These are phyloP conservation scores for Neofusicoccum laricinum DNA, from an alignment of 2,329 filamentous ascomycete species.

Conservation along the genomic window DNA sequence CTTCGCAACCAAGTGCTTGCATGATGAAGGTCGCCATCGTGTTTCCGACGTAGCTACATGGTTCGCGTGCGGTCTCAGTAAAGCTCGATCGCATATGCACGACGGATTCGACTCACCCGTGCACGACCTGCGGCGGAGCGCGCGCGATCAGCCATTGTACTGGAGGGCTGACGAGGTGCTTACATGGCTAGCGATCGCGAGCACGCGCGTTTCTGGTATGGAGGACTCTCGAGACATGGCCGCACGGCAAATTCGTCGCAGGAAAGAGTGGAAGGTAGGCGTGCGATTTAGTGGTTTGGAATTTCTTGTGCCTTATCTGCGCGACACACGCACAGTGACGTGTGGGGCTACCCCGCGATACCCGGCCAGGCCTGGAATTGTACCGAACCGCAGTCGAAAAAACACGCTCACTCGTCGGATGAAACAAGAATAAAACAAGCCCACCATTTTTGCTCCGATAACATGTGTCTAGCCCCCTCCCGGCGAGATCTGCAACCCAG, in stretches of 20 bases:
- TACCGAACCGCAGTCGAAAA: not conserved
- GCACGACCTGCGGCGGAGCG: constrained; percentile 57
- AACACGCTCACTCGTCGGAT: not conserved
- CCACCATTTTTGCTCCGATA: constrained; percentile 11
- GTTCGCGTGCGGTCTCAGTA: constrained; percentile 22
- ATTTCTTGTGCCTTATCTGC: constrained; percentile 18
- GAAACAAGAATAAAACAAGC: not conserved
- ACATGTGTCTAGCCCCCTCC: constrained; percentile 9
- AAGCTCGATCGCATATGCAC: not conserved
- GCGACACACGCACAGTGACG: constrained; percentile 15
- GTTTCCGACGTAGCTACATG: constrained; percentile 85
- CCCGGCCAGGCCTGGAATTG: constrained; percentile 13
- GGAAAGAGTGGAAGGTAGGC: constrained; percentile 40
- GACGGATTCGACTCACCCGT: constrained; percentile 57
- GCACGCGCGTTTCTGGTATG: constrained; percentile 59
- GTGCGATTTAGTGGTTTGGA: constrained; percentile 1
- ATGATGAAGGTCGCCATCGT: constrained; percentile 95
- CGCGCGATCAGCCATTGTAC: constrained; percentile 26
- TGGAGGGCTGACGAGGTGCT: constrained; percentile 18
- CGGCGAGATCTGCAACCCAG: not conserved
- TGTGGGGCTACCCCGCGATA: constrained; percentile 18
- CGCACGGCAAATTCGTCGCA: constrained; percentile 24
- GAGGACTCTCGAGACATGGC: constrained; percentile 11
- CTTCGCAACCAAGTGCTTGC: constrained; percentile 90
- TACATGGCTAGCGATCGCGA: constrained; percentile 96